phyloP scores from a whole-genome alignment of 2,329 filamentous ascomycete genomes.

The Eurotiales sp. region DNA sequence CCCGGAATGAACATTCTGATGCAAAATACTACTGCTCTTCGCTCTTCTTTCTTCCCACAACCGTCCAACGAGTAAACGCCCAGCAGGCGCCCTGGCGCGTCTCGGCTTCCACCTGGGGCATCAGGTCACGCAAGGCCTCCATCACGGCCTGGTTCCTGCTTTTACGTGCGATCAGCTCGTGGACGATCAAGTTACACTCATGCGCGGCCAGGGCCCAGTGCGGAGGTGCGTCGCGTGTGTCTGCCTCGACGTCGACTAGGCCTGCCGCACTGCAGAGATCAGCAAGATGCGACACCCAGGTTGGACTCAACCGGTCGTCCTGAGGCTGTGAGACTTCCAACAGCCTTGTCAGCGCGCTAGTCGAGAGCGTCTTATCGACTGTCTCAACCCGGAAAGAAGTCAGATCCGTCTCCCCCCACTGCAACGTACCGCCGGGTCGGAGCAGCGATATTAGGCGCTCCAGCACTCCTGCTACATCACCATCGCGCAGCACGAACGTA shows the following conservation, averaged over 20 bases:
- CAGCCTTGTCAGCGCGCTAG: not conserved
- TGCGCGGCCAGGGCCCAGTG: not conserved
- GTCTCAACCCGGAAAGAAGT: not conserved
- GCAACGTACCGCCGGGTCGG: not conserved
- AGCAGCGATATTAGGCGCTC: slow-evolving; percentile 3
- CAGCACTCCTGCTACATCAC: not conserved
- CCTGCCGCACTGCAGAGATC: not conserved
- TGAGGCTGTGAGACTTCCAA: not conserved
- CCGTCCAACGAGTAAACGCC: slow-evolving; percentile 6
- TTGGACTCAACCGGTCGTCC: not conserved
- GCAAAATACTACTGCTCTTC: not conserved
- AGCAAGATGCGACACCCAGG: not conserved
- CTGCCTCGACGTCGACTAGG: not conserved
- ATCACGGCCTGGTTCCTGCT: not conserved
- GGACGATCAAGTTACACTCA: not conserved
- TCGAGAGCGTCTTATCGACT: not conserved
- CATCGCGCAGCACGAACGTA: not conserved
- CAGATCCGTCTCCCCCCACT: not conserved
- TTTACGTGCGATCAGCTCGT: not conserved
- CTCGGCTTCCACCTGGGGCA: not conserved
- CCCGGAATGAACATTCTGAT: too few species aligned
- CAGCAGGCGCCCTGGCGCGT: not conserved
- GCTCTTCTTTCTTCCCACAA: not conserved
- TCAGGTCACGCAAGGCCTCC: not conserved
- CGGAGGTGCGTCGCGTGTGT: not conserved